These are phyloP conservation scores for Fusarium sp. DNA, from an alignment of 2,329 filamentous ascomycete species.

Conservation along the genomic window DNA sequence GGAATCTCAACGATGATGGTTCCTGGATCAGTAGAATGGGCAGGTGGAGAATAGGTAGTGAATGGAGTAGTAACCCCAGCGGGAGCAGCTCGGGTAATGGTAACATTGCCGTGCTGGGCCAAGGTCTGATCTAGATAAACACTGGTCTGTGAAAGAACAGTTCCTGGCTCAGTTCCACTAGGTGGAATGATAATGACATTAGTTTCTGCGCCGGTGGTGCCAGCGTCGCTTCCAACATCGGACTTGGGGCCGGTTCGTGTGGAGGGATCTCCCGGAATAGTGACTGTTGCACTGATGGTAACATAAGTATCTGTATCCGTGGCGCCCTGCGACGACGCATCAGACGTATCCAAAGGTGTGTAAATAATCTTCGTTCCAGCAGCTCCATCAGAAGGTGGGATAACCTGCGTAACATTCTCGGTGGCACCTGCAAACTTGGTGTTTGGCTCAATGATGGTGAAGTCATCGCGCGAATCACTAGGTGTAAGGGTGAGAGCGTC, in stretches of 20 bases:
- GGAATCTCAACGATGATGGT: constrained; percentile 31
- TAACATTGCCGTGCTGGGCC: constrained; percentile 31
- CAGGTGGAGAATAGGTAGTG: constrained; percentile 28
- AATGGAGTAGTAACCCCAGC: constrained; percentile 23
- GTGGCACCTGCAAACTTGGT: constrained; percentile 29
- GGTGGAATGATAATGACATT: constrained; percentile 36
- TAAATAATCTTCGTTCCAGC: constrained; percentile 30
- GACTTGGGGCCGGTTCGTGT: constrained; percentile 12
- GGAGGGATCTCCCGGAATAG: constrained; percentile 33
- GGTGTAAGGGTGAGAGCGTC: constrained; percentile 27
- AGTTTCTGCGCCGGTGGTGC: constrained; percentile 28
- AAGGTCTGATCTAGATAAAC: constrained; percentile 32
- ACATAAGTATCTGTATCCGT: constrained; percentile 17
- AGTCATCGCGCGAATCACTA: constrained; percentile 23
- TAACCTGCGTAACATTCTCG: constrained; percentile 28
- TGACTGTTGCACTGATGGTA: constrained; percentile 25
- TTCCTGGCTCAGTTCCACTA: constrained; percentile 36
- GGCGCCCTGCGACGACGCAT: background rate
- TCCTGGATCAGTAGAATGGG: constrained; percentile 21
- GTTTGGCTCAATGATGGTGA: constrained; percentile 30
- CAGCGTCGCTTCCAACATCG: background rate
- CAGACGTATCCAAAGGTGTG: constrained; percentile 20
- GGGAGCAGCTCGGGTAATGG: constrained; percentile 22
- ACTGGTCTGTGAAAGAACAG: constrained; percentile 30
- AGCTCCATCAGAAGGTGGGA: constrained; percentile 19